Base-by-base conservation (phyloP, 2,329 filamentous ascomycete genomes). In the Alternaria longipes region DNA sequence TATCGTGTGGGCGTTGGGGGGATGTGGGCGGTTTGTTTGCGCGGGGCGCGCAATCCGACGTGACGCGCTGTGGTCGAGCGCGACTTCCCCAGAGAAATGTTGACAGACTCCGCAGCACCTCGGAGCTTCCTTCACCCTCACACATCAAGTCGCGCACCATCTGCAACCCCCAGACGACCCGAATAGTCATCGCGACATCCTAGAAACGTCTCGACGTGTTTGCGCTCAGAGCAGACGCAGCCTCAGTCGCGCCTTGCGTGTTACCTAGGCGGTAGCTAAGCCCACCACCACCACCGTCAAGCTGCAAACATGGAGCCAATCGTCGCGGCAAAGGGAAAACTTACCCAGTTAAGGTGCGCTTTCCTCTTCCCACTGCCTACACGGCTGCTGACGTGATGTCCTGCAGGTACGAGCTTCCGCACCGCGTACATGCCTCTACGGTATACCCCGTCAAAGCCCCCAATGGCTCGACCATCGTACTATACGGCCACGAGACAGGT, bases 251-350 rank as follows among this genome's bases (percentile, higher is more conserved):
- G 14, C 34, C 1, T 52, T 30, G 11, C 6, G 20, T 18, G 47
- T 26, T 18, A 22, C 42, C 40, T 14, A 14, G 45, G 30, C 34
- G 30, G 24, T 22, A 14, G 45, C 54, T 28, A 12, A 36, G 47
- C 14, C 36, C 54, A 32, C 14, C 3, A 9, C 36, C 54, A 32
- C 8, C 3, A 49, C 34, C 60, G 45, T 49, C 44, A 9, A 45
- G 57, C 64, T 54, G 45, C 49, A 56, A 64, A 50, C 80, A 97
- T 89, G 79, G 90, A 90, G 71, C 94, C 94, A 91, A 97, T 98
- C 50, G 61, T 75, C 47, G 59, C 71, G 8, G 73, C 70, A 53
- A 71, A 72, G 56, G 76, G 74, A 63, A 78, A 77, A 54, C 55
- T 66, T 6, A 67, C 74, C 28, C 75, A 78, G 62, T 66, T 79